Base-by-base conservation (phyloP, 208 protist species). In the Blechomonas ayalai region DNA sequence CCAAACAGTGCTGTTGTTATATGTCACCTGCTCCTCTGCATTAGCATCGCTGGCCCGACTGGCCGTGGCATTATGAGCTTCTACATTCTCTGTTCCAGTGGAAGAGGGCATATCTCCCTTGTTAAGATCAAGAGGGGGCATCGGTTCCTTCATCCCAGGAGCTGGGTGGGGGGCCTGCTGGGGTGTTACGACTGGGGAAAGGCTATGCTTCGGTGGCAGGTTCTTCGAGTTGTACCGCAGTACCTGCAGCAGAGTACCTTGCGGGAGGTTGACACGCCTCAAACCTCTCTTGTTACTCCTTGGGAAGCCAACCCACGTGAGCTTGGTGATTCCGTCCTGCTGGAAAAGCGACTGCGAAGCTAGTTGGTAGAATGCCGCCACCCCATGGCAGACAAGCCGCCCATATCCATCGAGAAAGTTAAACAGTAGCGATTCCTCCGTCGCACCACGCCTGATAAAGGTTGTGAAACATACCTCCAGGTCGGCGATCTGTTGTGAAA, bases 361-460 rank as follows among this genome's bases (percentile, higher is more conserved):
- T 10, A 89, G 68, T 9, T 71, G 46, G 61, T 93, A 93, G 55
- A 84, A 93, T 8, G 72, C 78, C 1, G 75, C 78, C 4, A 93
- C 80, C 23, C 80, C 84, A 48, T 93, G 84, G 59, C 80, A 90
- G 4, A 93, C 70, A 6, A 93, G 59, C 6, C 84, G 69, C 16
- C 84, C 80, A 53, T 93, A 93, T 15, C 84, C 84, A 58, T 93
- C 84, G 10, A 74, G 75, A 49, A 90, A 93, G 31, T 63, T 53
- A 38, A 86, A 82, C 39, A 70, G 64, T 1, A 93, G 55, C 16
- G 63, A 59, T 36, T 85, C 68, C 26, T 67, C 40, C n/a, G 51
- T 53, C 20, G 60, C 59, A 33, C 52, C 65, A 32, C 57, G 37
- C n/a, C 40, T 36, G 50, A 90, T 71, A 44, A 75, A 86, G 26